Evolutionary conservation across 805 yeast genomes (phyloP), one percentile per base, ranked within the genome.

Genomic region (Brettanomyces custersianus): DNA sequence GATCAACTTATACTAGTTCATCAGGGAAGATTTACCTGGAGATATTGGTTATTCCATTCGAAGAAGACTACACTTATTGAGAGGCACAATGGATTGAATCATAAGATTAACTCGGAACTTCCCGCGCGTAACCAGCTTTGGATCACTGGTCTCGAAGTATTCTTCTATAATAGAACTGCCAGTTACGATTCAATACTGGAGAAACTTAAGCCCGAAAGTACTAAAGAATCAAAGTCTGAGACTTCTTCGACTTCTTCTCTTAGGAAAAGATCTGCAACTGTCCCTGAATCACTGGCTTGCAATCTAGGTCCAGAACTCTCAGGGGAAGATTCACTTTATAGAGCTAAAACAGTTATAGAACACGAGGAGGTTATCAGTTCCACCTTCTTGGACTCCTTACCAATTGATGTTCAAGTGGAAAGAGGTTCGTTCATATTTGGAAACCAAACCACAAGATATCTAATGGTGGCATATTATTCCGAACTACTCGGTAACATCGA

Each of bases 371-470:
- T 33, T 7, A 16, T 33, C 5, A n/a, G 25, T 20, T 33, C 30
- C n/a, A 10, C 19, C 12, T 36, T 61, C 8, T 40, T 66, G 22
- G 49, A 50, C 8, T 37, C 68, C 10, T 59, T 85, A 9, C 98
- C 98, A 0, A 45, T 90, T 3, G 70, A 72, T 11, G 33, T 85
- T 2, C 57, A 62, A 6, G 62, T 84, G 10, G 70, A 64, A 31
- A 79, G 73, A 38, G 86, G 90, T 1, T 80, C 95, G 0, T 33
- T 85, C 20, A 80, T 85, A 1, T 49, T 86, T 16, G 98, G 98
- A 7, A 90, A 88, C 55, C 66, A 69, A 40, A 68, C 74, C 12
- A 86, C 96, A 0, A 79, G 92, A 2, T 74, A 88, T 1, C 59
- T 92, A 9, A 43, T 82, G 30, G 76, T 86, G 3, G 62, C 70